phyloP scores from a whole-genome alignment of 2,329 filamentous ascomycete genomes.

The Corinectria fuckeliana region DNA sequence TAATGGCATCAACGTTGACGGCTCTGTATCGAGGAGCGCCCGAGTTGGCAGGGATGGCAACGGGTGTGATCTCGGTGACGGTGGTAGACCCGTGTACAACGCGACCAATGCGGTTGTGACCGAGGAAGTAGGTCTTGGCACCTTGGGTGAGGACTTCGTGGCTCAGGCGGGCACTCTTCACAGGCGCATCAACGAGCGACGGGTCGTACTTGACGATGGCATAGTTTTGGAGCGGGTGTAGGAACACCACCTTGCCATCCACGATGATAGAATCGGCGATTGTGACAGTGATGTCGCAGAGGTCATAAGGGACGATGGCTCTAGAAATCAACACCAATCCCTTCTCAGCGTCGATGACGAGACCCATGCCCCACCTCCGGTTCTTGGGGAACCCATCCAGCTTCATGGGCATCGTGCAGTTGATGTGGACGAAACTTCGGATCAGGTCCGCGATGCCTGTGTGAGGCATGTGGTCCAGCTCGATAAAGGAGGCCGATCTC shows the following conservation, averaged over 20 bases:
- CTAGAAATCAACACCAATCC: slow-evolving; percentile 93
- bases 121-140: slow-evolving; percentile 93
- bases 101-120: slow-evolving; percentile 95
- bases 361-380: slow-evolving; percentile 90
- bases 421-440: slow-evolving; percentile 91
- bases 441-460: slow-evolving; percentile 92
- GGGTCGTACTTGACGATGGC: slow-evolving; percentile 95
- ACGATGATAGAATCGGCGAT: slow-evolving; percentile 97
- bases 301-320: slow-evolving; percentile 93
- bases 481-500: slow-evolving; percentile 87
- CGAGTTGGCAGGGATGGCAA: slow-evolving; percentile 93
- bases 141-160: slow-evolving; percentile 87
- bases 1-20: slow-evolving; percentile 95
- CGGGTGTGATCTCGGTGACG: slow-evolving; percentile 96
- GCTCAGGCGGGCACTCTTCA: slow-evolving; percentile 86
- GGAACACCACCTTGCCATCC: slow-evolving; percentile 90
- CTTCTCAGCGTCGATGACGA: slow-evolving; percentile 97
- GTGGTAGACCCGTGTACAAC: slow-evolving; percentile 94
- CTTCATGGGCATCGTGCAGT: slow-evolving; percentile 93
- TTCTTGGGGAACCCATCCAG: slow-evolving; percentile 97
- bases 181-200: slow-evolving; percentile 88
- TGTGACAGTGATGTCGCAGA: slow-evolving; percentile 95
- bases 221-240: slow-evolving; percentile 97
- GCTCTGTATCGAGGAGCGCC: slow-evolving; percentile 92
- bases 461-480: slow-evolving; percentile 86